Evolutionary conservation across 371 early-diverging fungal genomes (phyloP).

Genomic region (Paramicrosporidium saccamoebae): DNA sequence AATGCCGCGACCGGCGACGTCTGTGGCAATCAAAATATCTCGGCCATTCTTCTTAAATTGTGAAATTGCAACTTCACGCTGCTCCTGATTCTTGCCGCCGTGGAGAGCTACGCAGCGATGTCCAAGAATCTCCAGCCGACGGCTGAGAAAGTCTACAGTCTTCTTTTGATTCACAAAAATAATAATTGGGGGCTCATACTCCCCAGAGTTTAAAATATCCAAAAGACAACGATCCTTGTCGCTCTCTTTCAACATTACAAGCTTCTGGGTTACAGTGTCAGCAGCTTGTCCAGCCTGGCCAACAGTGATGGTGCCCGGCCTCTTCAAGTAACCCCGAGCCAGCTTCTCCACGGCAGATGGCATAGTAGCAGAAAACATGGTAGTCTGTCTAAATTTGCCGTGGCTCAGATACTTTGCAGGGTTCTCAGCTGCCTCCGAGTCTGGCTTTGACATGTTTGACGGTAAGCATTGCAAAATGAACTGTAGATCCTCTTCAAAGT

Average conservation of each 20-base stretch:
- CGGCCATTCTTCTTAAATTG: constrained; percentile 33
- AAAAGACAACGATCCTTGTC: constrained; percentile 44
- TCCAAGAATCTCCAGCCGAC: not conserved
- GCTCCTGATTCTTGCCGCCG: constrained; percentile 83
- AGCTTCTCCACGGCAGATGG: constrained; percentile 74
- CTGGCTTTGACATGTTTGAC: constrained; percentile 52
- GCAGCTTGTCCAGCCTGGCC: constrained; percentile 89
- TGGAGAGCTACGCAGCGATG: constrained; percentile 16
- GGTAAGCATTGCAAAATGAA: constrained; percentile 75
- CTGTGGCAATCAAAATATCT: constrained; percentile 68
- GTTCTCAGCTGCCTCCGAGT: constrained; percentile 26
- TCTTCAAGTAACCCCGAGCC: constrained; percentile 51
- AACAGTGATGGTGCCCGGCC: constrained; percentile 84
- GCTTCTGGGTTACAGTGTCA: constrained; percentile 65
- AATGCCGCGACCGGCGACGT: constrained; percentile 93
- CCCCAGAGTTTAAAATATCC: constrained; percentile 22
- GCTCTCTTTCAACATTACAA: constrained; percentile 36
- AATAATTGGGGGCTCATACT: constrained; percentile 53
- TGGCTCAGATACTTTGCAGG: constrained; percentile 8
- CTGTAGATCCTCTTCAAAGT: constrained; percentile 77
- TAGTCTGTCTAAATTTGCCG: constrained; percentile 62
- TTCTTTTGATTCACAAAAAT: constrained; percentile 90
- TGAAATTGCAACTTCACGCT: constrained; percentile 34
- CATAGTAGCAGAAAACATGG: constrained; percentile 99
- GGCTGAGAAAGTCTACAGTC: constrained; percentile 6